A percentile compares a stretch with the other conserved stretches of the same genome.
Evolutionary conservation across 1,139 yeast genomes (phyloP).

Genomic region (Meyerozyma athensensis): DNA sequence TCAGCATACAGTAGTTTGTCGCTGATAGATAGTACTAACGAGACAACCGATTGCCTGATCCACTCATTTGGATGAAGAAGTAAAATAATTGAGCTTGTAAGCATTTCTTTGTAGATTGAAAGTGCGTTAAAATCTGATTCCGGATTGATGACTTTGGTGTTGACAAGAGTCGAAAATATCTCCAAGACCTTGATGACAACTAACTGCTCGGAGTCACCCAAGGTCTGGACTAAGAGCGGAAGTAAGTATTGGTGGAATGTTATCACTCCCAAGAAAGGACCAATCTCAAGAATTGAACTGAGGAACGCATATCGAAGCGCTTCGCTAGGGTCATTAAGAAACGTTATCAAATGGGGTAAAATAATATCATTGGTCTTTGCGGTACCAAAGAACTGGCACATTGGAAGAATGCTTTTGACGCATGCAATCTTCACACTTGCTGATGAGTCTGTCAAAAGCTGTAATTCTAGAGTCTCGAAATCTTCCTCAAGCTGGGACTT

Average conservation of each 20-base stretch:
- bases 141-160: slow-evolving; percentile 31
- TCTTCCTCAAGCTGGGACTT: slow-evolving; percentile 30
- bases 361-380: slow-evolving; percentile 86
- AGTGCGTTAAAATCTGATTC: slow-evolving; percentile 36
- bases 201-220: slow-evolving; percentile 78
- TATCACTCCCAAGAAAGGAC: slow-evolving; percentile 75
- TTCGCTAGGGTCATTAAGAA: slow-evolving; percentile 73
- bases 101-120: slow-evolving; percentile 35
- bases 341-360: slow-evolving; percentile 86
- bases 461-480: slow-evolving; percentile 62
- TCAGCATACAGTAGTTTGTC: slow-evolving; percentile 70
- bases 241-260: slow-evolving; percentile 84
- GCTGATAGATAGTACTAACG: slow-evolving; percentile 59
- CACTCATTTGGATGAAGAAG: slow-evolving; percentile 84
- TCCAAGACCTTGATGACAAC: slow-evolving; percentile 75
- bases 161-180: slow-evolving; percentile 46
- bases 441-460: slow-evolving; percentile 64
- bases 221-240: slow-evolving; percentile 77
- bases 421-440: slow-evolving; percentile 67
- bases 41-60: slow-evolving; percentile 68
- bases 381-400: slow-evolving; percentile 80
- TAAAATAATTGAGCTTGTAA: slow-evolving; percentile 26
- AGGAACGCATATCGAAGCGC: slow-evolving; percentile 68
- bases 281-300: slow-evolving; percentile 69
- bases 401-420: slow-evolving; percentile 61